Conservation (phyloP, 2,329 filamentous ascomycete genomes). For the Colletotrichum sp. region DNA sequence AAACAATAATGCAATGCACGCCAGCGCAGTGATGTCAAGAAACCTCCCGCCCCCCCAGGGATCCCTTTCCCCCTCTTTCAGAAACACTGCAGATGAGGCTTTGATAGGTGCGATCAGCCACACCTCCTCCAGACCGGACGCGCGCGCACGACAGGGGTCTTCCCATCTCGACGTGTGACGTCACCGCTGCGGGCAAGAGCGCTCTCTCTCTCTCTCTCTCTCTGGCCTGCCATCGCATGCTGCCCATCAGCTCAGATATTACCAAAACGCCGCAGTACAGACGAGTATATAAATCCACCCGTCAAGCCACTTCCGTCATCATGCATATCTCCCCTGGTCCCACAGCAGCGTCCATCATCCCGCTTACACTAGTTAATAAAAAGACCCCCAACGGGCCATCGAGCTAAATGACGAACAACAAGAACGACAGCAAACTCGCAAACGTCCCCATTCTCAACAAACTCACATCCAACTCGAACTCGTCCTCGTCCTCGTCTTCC, state of each 20-base stretch:
- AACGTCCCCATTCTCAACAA: background rate
- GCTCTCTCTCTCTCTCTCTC: background rate
- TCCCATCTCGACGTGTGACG: background rate
- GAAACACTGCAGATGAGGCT: background rate
- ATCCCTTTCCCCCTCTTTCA: background rate
- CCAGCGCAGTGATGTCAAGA: background rate
- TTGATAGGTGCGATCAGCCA: background rate
- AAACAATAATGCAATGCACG: background rate
- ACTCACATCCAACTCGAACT: background rate
- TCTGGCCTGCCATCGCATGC: background rate
- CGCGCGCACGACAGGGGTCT: background rate
- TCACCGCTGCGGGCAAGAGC: slow-evolving; percentile 17
- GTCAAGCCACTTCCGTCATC: background rate
- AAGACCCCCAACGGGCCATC: background rate
- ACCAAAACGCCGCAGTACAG: background rate
- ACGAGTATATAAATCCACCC: background rate
- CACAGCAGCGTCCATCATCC: rapidly evolving
- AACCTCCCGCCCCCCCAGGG: background rate
- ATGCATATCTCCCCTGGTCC: background rate
- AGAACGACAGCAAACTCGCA: background rate
- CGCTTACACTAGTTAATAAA: background rate
- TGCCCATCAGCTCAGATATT: background rate
- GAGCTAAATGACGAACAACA: background rate
- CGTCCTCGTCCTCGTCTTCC: background rate
- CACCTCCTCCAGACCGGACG: background rate